A percentile compares a stretch with the other conserved stretches of the same genome.
Evolutionary conservation across 2,329 filamentous ascomycete species (phyloP).

Genomic region (Aaosphaeria arxii): DNA sequence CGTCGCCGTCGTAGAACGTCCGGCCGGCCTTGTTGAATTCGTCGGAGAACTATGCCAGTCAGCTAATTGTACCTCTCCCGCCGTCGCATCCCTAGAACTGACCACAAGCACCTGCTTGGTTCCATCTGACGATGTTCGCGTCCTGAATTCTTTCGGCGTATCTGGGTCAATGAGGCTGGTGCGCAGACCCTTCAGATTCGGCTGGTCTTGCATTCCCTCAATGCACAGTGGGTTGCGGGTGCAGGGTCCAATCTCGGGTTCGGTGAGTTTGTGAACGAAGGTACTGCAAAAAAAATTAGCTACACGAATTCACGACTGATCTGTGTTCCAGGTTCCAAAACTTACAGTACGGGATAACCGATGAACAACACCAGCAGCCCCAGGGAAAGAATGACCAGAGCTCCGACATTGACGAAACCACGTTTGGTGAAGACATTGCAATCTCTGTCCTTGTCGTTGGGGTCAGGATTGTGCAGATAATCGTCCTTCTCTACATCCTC

Average conservation of each 20-base stretch:
- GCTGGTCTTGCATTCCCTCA: constrained; percentile 44
- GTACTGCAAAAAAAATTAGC: constrained; percentile 45
- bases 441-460: constrained; percentile 60
- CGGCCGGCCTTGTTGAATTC: constrained; percentile 67
- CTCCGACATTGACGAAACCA: constrained; percentile 64
- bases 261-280: constrained; percentile 50
- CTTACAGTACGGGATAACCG: constrained; percentile 67
- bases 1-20: constrained; percentile 69
- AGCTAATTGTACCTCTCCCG: constrained; percentile 1
- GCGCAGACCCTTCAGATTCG: constrained; percentile 60
- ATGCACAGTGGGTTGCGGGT: constrained; percentile 49
- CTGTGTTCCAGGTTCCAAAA: constrained; percentile 3
- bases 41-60: constrained; percentile 57
- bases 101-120: constrained; percentile 62
- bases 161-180: constrained; percentile 64
- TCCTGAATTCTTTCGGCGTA: constrained; percentile 58
- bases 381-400: constrained; percentile 56
- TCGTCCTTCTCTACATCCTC: constrained; percentile 74
- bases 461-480: constrained; percentile 68
- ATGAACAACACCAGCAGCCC: constrained; percentile 66
- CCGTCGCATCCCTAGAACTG: constrained; percentile 3
- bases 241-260: constrained; percentile 36
- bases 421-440: constrained; percentile 64
- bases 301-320: not conserved
- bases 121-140: constrained; percentile 57